A percentile compares a stretch with the other conserved stretches of the same genome.
phyloP scores from a whole-genome alignment of 345 rosid species.

The Euclidium syriacum region DNA sequence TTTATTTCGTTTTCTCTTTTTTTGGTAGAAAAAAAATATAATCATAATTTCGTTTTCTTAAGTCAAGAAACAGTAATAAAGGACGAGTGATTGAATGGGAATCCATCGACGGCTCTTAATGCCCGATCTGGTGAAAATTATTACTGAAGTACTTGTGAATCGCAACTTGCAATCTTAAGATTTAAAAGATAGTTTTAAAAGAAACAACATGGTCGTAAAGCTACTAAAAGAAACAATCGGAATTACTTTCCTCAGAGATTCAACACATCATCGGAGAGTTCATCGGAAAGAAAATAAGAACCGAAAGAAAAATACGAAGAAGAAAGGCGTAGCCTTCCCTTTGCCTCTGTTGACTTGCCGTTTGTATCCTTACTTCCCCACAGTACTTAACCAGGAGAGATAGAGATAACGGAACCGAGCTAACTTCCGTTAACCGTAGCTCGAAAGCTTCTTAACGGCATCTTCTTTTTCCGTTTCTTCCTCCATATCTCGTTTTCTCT shows the following conservation, averaged over 20 bases:
- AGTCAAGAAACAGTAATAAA: too few relatives aligned
- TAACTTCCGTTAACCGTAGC: slow-evolving; percentile 13
- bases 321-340: slow-evolving; percentile 40
- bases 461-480: slow-evolving; percentile 28
- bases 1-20: too few relatives aligned
- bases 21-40: too few relatives aligned
- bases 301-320: slow-evolving; percentile 1
- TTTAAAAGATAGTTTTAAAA: background rate
- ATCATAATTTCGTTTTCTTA: too few relatives aligned
- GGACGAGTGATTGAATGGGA: too few relatives aligned
- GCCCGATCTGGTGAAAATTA: too few relatives aligned
- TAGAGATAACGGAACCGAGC: slow-evolving; percentile 24
- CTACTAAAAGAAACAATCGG: background rate
- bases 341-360: slow-evolving; percentile 40
- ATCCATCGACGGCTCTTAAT: too few relatives aligned
- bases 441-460: slow-evolving; percentile 8
- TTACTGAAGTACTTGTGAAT: background rate
- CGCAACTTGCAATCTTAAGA: background rate
- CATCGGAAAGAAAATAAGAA: background rate
- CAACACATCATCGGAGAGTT: slow-evolving; percentile 14
- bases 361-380: slow-evolving; percentile 4
- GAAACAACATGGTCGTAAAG: slow-evolving; percentile 1
- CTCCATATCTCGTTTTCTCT: slow-evolving; percentile 7
- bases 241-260: background rate
- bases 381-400: background rate